phyloP scores from a whole-genome alignment of 176 grass and related monocot species.

The Cymbopogon citratus region DNA sequence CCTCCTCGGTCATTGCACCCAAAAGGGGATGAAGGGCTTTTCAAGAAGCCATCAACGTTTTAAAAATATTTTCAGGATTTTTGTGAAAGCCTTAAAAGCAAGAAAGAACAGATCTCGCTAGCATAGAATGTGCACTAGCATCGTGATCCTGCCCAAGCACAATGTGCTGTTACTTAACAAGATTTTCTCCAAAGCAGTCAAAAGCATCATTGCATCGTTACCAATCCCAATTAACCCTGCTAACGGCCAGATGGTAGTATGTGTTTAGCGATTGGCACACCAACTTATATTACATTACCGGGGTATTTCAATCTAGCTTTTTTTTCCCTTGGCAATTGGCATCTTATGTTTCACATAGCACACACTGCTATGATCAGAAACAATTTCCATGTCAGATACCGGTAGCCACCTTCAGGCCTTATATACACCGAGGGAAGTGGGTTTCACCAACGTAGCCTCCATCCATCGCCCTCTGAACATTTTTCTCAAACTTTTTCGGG shows the following conservation, averaged over 20 bases:
- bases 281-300: too few relatives aligned
- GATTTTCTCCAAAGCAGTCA: not conserved
- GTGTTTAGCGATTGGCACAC: not conserved
- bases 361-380: too few relatives aligned
- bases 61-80: too few relatives aligned
- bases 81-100: not conserved
- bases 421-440: slow-evolving; percentile 61
- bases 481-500: slow-evolving; percentile 65
- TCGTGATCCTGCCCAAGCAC: not conserved
- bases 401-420: too few relatives aligned
- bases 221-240: not conserved
- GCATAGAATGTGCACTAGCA: not conserved
- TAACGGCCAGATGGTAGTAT: not conserved
- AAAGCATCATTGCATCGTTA: not conserved
- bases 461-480: slow-evolving; percentile 60
- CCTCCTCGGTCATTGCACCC: not conserved
- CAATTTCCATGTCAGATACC: too few relatives aligned
- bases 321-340: too few relatives aligned
- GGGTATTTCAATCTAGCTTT: too few relatives aligned
- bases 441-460: slow-evolving; percentile 60
- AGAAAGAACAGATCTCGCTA: not conserved
- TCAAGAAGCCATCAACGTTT: not conserved
- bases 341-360: too few relatives aligned
- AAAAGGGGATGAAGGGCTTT: not conserved
- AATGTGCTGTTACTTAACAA: not conserved